Evolutionary conservation across 2,329 filamentous ascomycete species (phyloP), one percentile per base, ranked within the genome.

Genomic region (Aspergillus fructus): DNA sequence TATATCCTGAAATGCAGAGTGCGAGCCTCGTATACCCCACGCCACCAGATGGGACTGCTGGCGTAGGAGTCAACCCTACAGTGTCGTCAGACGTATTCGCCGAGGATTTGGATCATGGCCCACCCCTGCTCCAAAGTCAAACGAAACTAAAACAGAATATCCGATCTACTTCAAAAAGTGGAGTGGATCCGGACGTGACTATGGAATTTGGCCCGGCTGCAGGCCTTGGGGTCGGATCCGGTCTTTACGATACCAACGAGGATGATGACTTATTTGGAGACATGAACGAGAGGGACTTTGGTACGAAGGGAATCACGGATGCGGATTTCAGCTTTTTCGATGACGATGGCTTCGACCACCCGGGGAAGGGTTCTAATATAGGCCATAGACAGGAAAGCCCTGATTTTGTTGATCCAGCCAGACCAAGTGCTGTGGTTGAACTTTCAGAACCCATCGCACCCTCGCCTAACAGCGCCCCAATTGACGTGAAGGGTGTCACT

Each of bases 301-400:
- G 75, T 21, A 72, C 76, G n/a, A 80, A 81, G 63, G 79, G 78
- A n/a, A 79, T 85, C 21, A 84, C 80, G 3, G 85, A 87, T 64
- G 84, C 80, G 4, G 85, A 88, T 64, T 88, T 87, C 68, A 85
- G 80, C 66, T 88, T 87, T 67, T 88, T 88, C 63, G 85, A 88
- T 66, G 80, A 82, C 33, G 81, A 80, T 47, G 76, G 71, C 42
- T 72, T 73, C 48, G 68, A 67, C 9, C 58, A 59, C 7, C 64
- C 69, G 52, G 64, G 58, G 45, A 57, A 58, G 45, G 62, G 56
- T 21, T 52, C 59, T 19, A 43, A 52, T n/a, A 19, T 50, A 9
- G 59, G 61, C n/a, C 55, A 63, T 47, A 27, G 39, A 6, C 55
- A 62, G 39, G 63, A 62, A 27, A 51, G 55, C 13, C 49, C 60